phyloP scores from a whole-genome alignment of 2,329 filamentous ascomycete genomes.

The Ramularia endophylla region DNA sequence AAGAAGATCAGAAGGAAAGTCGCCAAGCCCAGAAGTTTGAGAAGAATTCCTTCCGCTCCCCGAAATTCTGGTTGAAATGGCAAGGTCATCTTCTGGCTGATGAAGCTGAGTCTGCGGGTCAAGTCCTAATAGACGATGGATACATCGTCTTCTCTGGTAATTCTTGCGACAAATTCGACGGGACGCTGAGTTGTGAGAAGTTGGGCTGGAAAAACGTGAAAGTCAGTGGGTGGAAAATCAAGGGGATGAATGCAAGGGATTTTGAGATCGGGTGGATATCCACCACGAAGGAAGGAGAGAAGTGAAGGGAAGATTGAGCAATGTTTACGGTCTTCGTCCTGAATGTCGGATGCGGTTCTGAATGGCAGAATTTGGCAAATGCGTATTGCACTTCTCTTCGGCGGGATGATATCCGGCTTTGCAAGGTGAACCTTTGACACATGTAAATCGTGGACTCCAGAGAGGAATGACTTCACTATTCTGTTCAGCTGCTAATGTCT shows the following conservation, averaged over 20 bases:
- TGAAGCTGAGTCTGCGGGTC: too few relatives aligned
- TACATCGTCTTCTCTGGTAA: conserved; percentile 18
- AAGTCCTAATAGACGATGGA: conserved; percentile 4
- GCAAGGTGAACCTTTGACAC: too few relatives aligned
- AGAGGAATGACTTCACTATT: too few relatives aligned
- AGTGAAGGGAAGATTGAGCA: too few relatives aligned
- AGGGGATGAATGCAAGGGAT: conserved; percentile 1
- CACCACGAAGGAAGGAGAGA: too few relatives aligned
- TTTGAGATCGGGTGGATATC: conserved; percentile 5
- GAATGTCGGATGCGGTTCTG: too few relatives aligned
- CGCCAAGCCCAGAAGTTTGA: conserved; percentile 10
- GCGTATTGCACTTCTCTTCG: too few relatives aligned
- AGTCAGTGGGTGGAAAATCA: conserved; percentile 12
- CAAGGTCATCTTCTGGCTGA: conserved; percentile 1
- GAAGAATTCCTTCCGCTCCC: conserved; percentile 17
- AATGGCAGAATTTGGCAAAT: too few relatives aligned
- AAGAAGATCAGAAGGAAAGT: conserved; percentile 10
- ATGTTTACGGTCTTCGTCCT: too few relatives aligned
- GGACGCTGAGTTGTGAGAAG: conserved; percentile 10
- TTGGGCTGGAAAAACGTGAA: conserved; percentile 15
- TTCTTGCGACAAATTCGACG: conserved; percentile 14
- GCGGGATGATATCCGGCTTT: too few relatives aligned
- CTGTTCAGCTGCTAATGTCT: too few relatives aligned
- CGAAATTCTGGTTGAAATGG: conserved; percentile 19
- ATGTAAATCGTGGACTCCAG: too few relatives aligned